Evolutionary conservation across 2,329 filamentous ascomycete genomes (phyloP).

Genomic region (Nemania sp.): DNA sequence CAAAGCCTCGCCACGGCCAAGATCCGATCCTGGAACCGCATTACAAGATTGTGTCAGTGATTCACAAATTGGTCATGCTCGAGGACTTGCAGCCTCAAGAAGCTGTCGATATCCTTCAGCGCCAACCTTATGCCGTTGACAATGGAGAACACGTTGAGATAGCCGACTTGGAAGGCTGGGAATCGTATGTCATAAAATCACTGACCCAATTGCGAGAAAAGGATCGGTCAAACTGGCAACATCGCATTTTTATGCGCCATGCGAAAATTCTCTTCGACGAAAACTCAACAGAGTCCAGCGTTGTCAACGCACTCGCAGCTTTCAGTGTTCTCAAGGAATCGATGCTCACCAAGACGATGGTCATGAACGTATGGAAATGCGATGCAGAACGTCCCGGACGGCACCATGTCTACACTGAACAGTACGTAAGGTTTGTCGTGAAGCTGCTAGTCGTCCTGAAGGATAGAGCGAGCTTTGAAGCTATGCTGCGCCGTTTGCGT

Average conservation of each 20-base stretch:
- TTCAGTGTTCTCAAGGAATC: constrained; percentile 73
- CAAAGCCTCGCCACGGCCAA: constrained; percentile 59
- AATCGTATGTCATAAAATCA: constrained; percentile 56
- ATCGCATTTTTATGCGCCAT: constrained; percentile 82
- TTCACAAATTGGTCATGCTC: constrained; percentile 76
- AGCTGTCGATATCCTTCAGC: constrained; percentile 56
- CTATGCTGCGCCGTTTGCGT: constrained; percentile 75
- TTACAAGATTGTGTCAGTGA: constrained; percentile 82
- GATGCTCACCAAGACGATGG: constrained; percentile 92
- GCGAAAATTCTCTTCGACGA: constrained; percentile 58
- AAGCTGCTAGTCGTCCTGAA: constrained; percentile 72
- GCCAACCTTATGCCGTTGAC: constrained; percentile 57
- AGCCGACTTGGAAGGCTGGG: constrained; percentile 66
- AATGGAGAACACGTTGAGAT: constrained; percentile 52
- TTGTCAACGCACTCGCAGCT: constrained; percentile 74
- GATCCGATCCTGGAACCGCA: constrained; percentile 89
- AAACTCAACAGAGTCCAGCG: constrained; percentile 43
- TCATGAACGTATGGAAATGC: constrained; percentile 92
- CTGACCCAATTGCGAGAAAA: constrained; percentile 62
- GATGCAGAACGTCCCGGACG: constrained; percentile 81
- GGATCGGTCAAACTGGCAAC: constrained; percentile 94
- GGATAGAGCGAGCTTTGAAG: constrained; percentile 76
- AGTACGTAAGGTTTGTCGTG: constrained; percentile 83
- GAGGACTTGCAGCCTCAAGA: constrained; percentile 52
- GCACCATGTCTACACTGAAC: constrained; percentile 88